These are phyloP conservation scores for Ophiostoma tasmaniense DNA, from an alignment of 2,329 filamentous ascomycete genomes.

Conservation along the genomic window DNA sequence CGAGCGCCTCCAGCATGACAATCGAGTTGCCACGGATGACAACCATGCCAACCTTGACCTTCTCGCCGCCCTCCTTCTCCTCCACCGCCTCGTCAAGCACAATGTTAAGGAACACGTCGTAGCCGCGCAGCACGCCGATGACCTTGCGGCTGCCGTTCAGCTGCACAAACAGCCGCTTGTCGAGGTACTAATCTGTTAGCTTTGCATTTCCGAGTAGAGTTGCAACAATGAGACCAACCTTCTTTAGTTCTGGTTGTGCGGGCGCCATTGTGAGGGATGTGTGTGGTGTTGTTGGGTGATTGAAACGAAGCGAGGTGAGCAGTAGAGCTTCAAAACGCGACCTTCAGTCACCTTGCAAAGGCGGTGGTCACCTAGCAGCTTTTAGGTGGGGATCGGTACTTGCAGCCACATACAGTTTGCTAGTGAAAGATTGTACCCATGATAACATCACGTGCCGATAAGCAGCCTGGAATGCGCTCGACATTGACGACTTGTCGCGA, in stretches of 20 bases:
- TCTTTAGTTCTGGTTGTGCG: conserved; percentile 98
- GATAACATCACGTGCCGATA: conserved; percentile 9
- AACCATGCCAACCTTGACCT: conserved; percentile 84
- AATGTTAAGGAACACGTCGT: conserved; percentile 98
- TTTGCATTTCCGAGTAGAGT: too few species aligned
- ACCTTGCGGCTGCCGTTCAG: conserved; percentile 97
- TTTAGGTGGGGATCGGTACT: not conserved
- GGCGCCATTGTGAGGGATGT: conserved; percentile 68
- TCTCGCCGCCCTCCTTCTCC: conserved; percentile 86
- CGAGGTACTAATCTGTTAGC: conserved; percentile 66
- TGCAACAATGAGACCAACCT: conserved; percentile 46
- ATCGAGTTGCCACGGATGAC: conserved; percentile 97
- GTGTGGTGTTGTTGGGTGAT: conserved; percentile 4
- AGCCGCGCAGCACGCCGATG: conserved; percentile 85
- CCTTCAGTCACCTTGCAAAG: not conserved
- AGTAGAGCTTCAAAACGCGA: conserved; percentile 1
- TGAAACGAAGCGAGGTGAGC: conserved; percentile 16
- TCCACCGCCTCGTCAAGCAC: conserved; percentile 95
- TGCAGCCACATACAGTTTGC: not conserved
- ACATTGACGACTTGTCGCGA: not conserved
- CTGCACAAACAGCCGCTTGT: conserved; percentile 97
- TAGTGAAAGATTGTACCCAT: not conserved
- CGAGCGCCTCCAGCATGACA: conserved; percentile 86
- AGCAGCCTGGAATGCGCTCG: conserved; percentile 3
- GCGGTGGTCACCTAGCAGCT: conserved; percentile 8